Evolutionary conservation across 306 rosid genomes (phyloP), one percentile per base, ranked within the genome.

Genomic region (Medicago arabica): DNA sequence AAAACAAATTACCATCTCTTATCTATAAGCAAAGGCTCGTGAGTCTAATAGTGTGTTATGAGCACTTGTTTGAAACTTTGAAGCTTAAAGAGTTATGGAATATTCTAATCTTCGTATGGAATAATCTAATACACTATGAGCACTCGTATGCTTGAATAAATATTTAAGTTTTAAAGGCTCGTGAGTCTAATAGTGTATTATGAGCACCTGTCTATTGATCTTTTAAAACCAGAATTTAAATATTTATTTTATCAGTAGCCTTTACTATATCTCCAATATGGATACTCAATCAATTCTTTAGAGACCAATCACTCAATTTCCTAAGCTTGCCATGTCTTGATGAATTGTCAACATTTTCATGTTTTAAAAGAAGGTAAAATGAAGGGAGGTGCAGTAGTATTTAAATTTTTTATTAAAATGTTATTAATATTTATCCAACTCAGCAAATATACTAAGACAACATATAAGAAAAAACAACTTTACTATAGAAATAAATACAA

Each of bases 1-100:
- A 54, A 53, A 81, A 18, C 8, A 74, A 82, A 39, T 36, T 61
- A 61, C 69, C 73, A 72, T 67, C 69, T 44, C 68, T 38, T 62
- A 43, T 67, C 69, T 14, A 77, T 38, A 62, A 47, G 67, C 51
- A 8, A 18, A 74, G 78, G 31, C 69, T 39, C 43, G 10, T 46
- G 57, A 28, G 31, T 28, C 4, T 28, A 28, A 28, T 28, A 28
- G 31, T 28, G 31, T 28, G 1, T 3, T 28, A 28, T 28, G 31
- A 28, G 31, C 31, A 28, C 31, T 3, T 28, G 31, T 28, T 28
- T 28, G 31, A 28, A 28, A 28, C 31, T 28, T 28, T 28, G 31
- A 28, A 28, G 31, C 31, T 28, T 28, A 23, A 23, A 23, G 28
- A 23, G 28, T 23, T 23, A 23, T 23, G 28, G 28, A 23, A 23